Evolutionary conservation across 208 protist species (phyloP).

Genomic region (Leishmania lainsoni): DNA sequence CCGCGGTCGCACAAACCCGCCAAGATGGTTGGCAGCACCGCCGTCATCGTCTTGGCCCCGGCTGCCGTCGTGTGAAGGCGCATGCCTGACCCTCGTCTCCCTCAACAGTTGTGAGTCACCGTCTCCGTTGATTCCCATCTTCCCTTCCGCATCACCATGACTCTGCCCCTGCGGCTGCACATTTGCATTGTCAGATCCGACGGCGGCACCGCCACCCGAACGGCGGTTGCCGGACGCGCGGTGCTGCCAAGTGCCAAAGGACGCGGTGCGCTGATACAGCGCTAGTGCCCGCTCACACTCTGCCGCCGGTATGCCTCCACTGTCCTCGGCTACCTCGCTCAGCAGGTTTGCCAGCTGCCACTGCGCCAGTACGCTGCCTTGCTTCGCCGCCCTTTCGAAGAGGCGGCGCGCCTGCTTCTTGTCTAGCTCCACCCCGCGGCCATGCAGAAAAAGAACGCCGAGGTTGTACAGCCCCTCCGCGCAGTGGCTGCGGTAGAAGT

Average conservation of each 20-base stretch:
- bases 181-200: background rate
- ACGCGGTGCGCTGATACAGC: slow-evolving; percentile 46
- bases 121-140: background rate
- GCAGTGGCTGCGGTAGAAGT: slow-evolving; percentile 38
- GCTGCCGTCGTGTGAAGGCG: background rate
- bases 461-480: slow-evolving; percentile 83
- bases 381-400: slow-evolving; percentile 40
- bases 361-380: slow-evolving; percentile 64
- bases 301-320: slow-evolving; percentile 14
- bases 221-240: background rate
- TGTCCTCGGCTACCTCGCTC: slow-evolving; percentile 5
- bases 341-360: slow-evolving; percentile 72
- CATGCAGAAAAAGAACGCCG: slow-evolving; percentile 69
- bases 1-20: slow-evolving; percentile 9
- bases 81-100: background rate
- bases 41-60: background rate
- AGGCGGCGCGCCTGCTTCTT: slow-evolving; percentile 39
- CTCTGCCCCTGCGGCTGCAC: background rate
- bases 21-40: background rate
- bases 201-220: background rate
- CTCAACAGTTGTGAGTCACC: background rate
- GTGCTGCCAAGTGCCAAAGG: slow-evolving; percentile 54
- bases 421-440: slow-evolving; percentile 52
- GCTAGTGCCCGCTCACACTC: slow-evolving; percentile 44
- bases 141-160: background rate